Base-by-base conservation (phyloP, 805 yeast species). In the Teunomyces panamensis region DNA sequence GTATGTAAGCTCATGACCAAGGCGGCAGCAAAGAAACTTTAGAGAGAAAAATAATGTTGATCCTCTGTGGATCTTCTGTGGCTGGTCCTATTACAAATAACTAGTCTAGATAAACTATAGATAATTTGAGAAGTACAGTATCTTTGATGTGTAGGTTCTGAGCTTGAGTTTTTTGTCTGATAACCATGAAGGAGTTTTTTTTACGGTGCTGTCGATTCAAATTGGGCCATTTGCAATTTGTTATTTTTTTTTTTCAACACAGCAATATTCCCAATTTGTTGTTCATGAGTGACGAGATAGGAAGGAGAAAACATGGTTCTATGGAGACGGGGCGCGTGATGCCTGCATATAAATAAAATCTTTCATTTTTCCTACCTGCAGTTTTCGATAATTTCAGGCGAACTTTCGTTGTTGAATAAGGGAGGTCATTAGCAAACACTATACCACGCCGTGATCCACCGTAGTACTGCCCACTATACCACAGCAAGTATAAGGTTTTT, bases 391-490 rank as follows among this genome's bases (percentile, higher is more conserved):
- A 37, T 37, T 37, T 37, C 41, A 37, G 41, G 41, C 27, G 27
- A 37, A 37, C 24, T 24, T 37, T 37, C 41, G 41, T 37, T 37
- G 41, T 37, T 37, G 41, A 37, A 37, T 37, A 37, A 32, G 30
- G 41, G 41, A 37, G 41, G 41, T 37, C 27, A 37, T 26, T 26
- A 37, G 41, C 41, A 26, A 37, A 13, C 13, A 37, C 10, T 20
- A 20, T 16, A 37, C 41, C 41, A 26, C 34, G 20, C 6, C n/a
- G 24, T 26, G n/a, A 37, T 26, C 26, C 28, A 20, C 13, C 30
- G 41, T 37, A 24, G 10, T 16, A 37, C 14, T 26, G 30, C 41
- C 37, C 17, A 30, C 13, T 39, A 20, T 34, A 11, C 44, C 13
- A 24, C 27, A 11, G 14, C 17, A 32, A 42, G 26, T 9, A 37